These are phyloP conservation scores for Mycena vitilis DNA, from an alignment of 768 basidiomycete species.

Conservation along the genomic window DNA sequence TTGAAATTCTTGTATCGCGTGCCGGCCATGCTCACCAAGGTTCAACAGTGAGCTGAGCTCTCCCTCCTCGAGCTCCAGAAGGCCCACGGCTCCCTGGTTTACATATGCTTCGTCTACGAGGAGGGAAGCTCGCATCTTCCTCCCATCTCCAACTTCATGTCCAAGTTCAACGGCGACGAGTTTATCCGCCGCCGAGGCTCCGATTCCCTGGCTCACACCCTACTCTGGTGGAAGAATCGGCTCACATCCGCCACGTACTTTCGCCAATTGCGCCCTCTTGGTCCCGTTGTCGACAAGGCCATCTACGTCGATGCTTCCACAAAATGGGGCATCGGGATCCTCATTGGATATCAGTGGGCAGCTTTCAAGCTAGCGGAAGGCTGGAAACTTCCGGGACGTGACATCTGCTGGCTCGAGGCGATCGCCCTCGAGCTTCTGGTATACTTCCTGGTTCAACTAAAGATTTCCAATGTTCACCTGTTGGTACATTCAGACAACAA, in stretches of 20 bases:
- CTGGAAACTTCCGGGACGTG: slow-evolving; percentile 33
- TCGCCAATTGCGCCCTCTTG: slow-evolving; percentile 10
- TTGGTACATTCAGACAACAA: slow-evolving; percentile 24
- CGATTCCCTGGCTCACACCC: not conserved
- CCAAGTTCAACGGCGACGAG: not conserved
- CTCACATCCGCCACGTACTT: not conserved
- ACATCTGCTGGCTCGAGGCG: slow-evolving; percentile 45
- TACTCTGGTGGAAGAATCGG: slow-evolving; percentile 6
- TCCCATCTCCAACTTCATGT: slow-evolving; percentile 19
- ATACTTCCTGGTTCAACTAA: slow-evolving; percentile 20
- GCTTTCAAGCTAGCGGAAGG: slow-evolving; percentile 21
- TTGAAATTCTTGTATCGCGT: slow-evolving; percentile 38
- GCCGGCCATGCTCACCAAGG: not conserved
- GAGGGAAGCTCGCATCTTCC: slow-evolving; percentile 22
- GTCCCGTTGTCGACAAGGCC: slow-evolving; percentile 28
- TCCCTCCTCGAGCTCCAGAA: slow-evolving; percentile 23
- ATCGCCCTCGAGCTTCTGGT: slow-evolving; percentile 24
- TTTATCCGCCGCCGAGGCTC: not conserved
- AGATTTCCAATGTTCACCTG: no score
- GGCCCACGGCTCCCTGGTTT: slow-evolving; percentile 23
- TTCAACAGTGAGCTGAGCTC: not conserved
- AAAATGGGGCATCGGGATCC: slow-evolving; percentile 42
- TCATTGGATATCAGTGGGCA: slow-evolving; percentile 32
- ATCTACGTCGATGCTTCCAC: no score
- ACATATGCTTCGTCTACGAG: slow-evolving; percentile 19